These are phyloP conservation scores for Saksenaea oblongispora DNA, from an alignment of 371 early-diverging fungal species.

Conservation along the genomic window DNA sequence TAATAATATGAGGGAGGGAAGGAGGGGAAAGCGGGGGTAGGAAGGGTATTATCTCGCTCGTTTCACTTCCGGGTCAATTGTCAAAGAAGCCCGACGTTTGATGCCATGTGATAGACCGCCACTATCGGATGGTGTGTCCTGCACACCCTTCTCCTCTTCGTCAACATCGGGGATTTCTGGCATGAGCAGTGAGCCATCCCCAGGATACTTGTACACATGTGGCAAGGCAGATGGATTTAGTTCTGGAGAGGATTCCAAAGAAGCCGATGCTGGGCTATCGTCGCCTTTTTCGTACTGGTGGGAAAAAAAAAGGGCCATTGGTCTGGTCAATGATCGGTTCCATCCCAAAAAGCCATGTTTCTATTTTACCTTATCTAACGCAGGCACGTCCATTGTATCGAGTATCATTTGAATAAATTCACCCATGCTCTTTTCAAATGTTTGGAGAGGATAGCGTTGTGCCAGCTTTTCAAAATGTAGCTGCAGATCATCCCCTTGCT, in stretches of 20 bases:
- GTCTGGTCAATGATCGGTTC: background rate
- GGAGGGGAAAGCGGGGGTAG: background rate
- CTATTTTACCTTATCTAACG: conserved; percentile 41
- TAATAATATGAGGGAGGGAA: background rate
- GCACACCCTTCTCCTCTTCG: background rate
- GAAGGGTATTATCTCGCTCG: conserved; percentile 15
- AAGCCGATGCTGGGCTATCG: background rate
- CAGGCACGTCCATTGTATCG: conserved; percentile 43
- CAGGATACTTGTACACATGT: conserved; percentile 47
- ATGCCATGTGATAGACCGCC: background rate
- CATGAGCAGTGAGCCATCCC: conserved; percentile 28
- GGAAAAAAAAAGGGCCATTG: background rate
- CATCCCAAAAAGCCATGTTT: background rate
- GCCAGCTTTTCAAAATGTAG: conserved; percentile 53
- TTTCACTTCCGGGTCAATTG: conserved; percentile 9
- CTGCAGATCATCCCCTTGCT: conserved; percentile 36
- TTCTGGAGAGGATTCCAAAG: background rate
- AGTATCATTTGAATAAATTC: conserved; percentile 50
- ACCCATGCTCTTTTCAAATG: conserved; percentile 50
- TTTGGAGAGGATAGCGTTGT: conserved; percentile 47
- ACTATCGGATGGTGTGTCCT: conserved; percentile 1
- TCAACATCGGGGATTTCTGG: background rate
- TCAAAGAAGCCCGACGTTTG: conserved; percentile 13
- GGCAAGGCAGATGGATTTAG: conserved; percentile 11
- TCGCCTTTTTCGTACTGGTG: conserved; percentile 7